Base-by-base conservation (phyloP, 768 basidiomycete species). In the Podaxis sp. region DNA sequence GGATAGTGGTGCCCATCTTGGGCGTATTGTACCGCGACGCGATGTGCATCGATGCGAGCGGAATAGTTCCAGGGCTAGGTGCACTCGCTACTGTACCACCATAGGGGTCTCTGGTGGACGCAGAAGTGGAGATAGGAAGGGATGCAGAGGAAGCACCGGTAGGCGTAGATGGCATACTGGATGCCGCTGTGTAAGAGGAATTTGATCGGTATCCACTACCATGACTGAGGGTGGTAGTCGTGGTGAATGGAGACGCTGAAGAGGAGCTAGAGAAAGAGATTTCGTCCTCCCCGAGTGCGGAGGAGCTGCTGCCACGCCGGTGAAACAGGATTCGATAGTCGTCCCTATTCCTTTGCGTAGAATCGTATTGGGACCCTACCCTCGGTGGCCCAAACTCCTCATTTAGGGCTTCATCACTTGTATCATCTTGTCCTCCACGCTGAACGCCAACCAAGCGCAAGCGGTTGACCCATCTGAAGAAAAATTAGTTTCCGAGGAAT, bases 381-480 rank as follows among this genome's bases (percentile, higher is more conserved):
- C 62, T 50, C 37, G 57, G 56, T 27, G 21, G 35, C 23, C 51
- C 40, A 54, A 44, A 55, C 18, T 46, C 48, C 35, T 52, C 50
- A 21, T 18, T 61, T 46, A 51, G 37, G 3, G 38, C 62, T 36
- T 50, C 65, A 16, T 57, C 68, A 36, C 59, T 64, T 4, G 67
- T 70, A 13, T 68, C 67, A 59, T 70, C 68, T 62, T 68, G 62
- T 56, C 66, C 65, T 61, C 71, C 70, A 13, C 91, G 82, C 63
- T 91, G 88, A 42, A 93, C 73, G 4, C 93, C 92, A 42, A 95
- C 82, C 35, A 88, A 79, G 2, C 89, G 84, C 14, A 94, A 76
- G 3, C 92, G 84, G 50, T 90, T 89, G 36, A 94, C 89, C 93
- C 93, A 95, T 46, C 89, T 91, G 57, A 62, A 55, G 38, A 61